Evolutionary conservation across 2,329 filamentous ascomycete genomes (phyloP).

Genomic region (Aquanectria penicillioides): DNA sequence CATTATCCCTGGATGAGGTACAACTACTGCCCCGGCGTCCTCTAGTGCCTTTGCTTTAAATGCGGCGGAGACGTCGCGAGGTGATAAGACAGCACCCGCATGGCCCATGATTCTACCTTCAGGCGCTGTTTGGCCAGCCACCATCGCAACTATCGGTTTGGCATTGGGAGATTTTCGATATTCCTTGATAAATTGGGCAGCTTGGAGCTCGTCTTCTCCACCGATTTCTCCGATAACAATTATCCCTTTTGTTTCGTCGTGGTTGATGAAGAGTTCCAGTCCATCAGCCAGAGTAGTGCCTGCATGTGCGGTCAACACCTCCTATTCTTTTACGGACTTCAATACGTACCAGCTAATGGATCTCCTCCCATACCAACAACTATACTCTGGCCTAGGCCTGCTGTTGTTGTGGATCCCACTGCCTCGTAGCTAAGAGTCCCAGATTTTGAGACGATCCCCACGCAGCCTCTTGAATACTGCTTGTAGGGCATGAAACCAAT

Average conservation of each 20-base stretch:
- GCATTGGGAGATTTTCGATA: slow-evolving; percentile 68
- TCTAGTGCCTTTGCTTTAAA: slow-evolving; percentile 47
- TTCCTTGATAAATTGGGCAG: slow-evolving; percentile 76
- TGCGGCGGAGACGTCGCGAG: slow-evolving; percentile 44
- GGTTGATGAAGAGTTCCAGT: slow-evolving; percentile 72
- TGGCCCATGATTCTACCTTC: slow-evolving; percentile 75
- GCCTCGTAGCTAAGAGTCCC: slow-evolving; percentile 85
- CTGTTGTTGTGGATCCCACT: slow-evolving; percentile 77
- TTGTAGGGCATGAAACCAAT: slow-evolving; percentile 54
- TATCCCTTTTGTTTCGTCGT: slow-evolving; percentile 76
- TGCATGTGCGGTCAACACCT: slow-evolving; percentile 12
- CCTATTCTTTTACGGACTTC: too few relatives aligned
- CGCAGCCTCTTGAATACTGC: slow-evolving; percentile 63
- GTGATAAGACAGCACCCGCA: slow-evolving; percentile 68
- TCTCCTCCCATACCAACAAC: slow-evolving; percentile 84
- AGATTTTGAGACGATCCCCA: slow-evolving; percentile 83
- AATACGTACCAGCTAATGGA: slow-evolving; percentile 67
- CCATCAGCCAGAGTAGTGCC: slow-evolving; percentile 78
- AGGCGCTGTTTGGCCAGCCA: slow-evolving; percentile 72
- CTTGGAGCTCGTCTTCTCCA: slow-evolving; percentile 74
- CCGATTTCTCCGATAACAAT: slow-evolving; percentile 79
- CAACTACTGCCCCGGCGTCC: slow-evolving; percentile 49
- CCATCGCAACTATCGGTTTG: slow-evolving; percentile 72
- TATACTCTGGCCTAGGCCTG: slow-evolving; percentile 80
- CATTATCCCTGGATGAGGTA: slow-evolving; percentile 52